Conservation (phyloP, 192 early-diverging fungal genomes). For the Dissophora ornata region DNA sequence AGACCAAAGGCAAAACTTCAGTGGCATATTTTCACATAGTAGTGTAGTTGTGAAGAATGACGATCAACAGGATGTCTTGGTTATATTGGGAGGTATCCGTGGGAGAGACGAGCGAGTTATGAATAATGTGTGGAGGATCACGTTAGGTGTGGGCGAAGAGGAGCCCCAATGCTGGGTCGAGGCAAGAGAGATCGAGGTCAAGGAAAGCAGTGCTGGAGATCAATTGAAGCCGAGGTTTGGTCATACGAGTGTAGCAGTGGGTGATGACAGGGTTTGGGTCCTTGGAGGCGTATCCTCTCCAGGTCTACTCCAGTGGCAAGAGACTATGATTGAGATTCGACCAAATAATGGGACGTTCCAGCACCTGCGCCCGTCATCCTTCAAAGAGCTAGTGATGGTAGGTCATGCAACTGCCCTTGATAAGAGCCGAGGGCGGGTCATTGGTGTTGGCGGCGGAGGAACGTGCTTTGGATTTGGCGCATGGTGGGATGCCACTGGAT, state of each 20-base stretch:
- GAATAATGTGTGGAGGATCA: conserved; percentile 20
- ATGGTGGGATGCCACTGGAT: conserved; percentile 36
- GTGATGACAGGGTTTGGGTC: conserved; percentile 30
- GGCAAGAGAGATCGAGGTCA: conserved; percentile 9
- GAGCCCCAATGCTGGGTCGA: conserved; percentile 11
- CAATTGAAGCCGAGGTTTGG: conserved; percentile 38
- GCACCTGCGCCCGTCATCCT: conserved; percentile 21
- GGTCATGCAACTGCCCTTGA: conserved; percentile 38
- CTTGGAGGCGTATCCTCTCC: conserved; percentile 46
- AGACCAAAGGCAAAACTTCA: background rate
- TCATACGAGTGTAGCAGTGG: conserved; percentile 24
- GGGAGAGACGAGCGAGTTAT: conserved; percentile 23
- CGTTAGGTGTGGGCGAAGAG: conserved; percentile 2
- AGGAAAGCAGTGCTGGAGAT: background rate
- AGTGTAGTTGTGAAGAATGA: conserved; percentile 20
- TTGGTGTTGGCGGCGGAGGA: conserved; percentile 49
- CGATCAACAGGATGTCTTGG: conserved; percentile 3
- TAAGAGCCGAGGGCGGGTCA: conserved; percentile 14
- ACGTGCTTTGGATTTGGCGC: conserved; percentile 53
- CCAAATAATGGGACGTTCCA: conserved; percentile 11
- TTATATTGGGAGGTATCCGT: conserved; percentile 45
- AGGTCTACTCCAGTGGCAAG: conserved; percentile 36
- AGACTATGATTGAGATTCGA: conserved; percentile 43
- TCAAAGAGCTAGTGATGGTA: conserved; percentile 49
- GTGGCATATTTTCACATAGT: conserved; percentile 33